phyloP scores from a whole-genome alignment of 75 land plant genomes.

The Gnetum montanum region DNA sequence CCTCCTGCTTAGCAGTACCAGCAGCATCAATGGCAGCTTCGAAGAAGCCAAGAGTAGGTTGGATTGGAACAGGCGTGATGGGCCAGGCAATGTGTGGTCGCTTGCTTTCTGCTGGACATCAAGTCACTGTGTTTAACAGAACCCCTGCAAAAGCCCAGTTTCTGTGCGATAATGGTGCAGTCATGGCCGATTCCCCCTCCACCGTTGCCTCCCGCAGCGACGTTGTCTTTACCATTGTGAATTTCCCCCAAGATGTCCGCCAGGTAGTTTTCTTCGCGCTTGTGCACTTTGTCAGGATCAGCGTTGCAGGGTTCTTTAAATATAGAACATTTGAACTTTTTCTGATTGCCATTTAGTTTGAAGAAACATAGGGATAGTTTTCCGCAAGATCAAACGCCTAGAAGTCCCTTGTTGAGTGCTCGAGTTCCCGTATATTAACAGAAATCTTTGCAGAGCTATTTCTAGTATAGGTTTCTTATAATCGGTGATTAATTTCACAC shows the following conservation, averaged over 20 bases:
- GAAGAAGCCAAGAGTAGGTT: constrained; percentile 33
- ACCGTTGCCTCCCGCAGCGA: constrained; percentile 46
- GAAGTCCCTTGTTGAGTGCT: constrained; percentile 4
- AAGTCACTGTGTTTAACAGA: constrained; percentile 62
- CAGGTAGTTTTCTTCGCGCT: constrained; percentile 27
- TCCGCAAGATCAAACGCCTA: too few relatives aligned
- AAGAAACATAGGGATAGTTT: too few relatives aligned
- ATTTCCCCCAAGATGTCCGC: constrained; percentile 75
- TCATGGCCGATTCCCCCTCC: constrained; percentile 34
- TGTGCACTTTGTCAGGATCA: too few relatives aligned
- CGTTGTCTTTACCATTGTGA: constrained; percentile 77
- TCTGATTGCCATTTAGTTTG: too few relatives aligned
- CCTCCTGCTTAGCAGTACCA: neutral
- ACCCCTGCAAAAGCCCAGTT: constrained; percentile 60
- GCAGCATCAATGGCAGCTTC: constrained; percentile 1
- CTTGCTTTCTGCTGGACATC: constrained; percentile 55
- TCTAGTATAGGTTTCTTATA: too few relatives aligned
- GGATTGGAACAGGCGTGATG: constrained; percentile 92
- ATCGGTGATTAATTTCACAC: too few relatives aligned
- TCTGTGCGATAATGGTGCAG: constrained; percentile 44
- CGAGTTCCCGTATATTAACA: too few relatives aligned
- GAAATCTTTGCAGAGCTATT: too few relatives aligned
- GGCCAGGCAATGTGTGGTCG: constrained; percentile 68
- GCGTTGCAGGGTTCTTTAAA: too few relatives aligned
- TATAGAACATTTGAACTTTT: too few relatives aligned